A percentile compares a stretch with the other conserved stretches of the same genome.
Conservation (phyloP, 2,329 filamentous ascomycete genomes). For the Paracoccidioides lutzii region DNA sequence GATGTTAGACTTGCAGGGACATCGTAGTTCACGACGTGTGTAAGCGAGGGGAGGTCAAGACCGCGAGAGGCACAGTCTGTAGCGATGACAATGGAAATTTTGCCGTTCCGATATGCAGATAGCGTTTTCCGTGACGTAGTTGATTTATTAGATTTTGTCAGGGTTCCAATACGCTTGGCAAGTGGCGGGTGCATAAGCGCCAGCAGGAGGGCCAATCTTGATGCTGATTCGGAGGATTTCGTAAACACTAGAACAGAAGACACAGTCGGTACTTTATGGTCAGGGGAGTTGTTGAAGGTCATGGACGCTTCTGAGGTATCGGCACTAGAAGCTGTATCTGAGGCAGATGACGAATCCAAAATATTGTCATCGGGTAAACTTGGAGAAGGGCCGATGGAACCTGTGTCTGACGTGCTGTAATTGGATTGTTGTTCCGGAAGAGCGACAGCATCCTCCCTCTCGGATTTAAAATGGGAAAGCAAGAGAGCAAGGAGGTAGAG, state of each 20-base stretch:
- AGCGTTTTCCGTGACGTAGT: slow-evolving; percentile 55
- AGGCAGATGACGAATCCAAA: slow-evolving; percentile 12
- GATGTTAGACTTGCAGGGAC: slow-evolving; percentile 66
- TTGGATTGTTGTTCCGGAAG: background rate
- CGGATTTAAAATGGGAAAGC: slow-evolving; percentile 26
- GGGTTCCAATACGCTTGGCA: slow-evolving; percentile 48
- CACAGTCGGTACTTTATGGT: slow-evolving; percentile 8
- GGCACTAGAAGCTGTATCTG: slow-evolving; percentile 14
- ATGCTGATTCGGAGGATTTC: slow-evolving; percentile 74
- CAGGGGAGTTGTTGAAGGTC: slow-evolving; percentile 19
- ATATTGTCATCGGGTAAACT: slow-evolving; percentile 22
- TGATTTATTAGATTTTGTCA: slow-evolving; percentile 68
- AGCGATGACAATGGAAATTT: slow-evolving; percentile 64
- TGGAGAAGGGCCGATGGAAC: slow-evolving; percentile 23
- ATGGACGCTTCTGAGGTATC: slow-evolving; percentile 22
- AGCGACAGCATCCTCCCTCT: slow-evolving; percentile 3
- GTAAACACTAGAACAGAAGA: slow-evolving; percentile 65
- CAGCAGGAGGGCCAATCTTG: slow-evolving; percentile 74
- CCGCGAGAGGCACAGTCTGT: slow-evolving; percentile 90
- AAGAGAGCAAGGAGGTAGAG: slow-evolving; percentile 74
- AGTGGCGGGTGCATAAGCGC: slow-evolving; percentile 50
- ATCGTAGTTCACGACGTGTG: slow-evolving; percentile 89
- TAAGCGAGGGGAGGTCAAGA: slow-evolving; percentile 65
- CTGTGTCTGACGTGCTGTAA: slow-evolving; percentile 2
- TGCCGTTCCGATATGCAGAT: slow-evolving; percentile 49